Conservation (phyloP, 176 grass and related monocot species). For the Hordeum vulgare region DNA sequence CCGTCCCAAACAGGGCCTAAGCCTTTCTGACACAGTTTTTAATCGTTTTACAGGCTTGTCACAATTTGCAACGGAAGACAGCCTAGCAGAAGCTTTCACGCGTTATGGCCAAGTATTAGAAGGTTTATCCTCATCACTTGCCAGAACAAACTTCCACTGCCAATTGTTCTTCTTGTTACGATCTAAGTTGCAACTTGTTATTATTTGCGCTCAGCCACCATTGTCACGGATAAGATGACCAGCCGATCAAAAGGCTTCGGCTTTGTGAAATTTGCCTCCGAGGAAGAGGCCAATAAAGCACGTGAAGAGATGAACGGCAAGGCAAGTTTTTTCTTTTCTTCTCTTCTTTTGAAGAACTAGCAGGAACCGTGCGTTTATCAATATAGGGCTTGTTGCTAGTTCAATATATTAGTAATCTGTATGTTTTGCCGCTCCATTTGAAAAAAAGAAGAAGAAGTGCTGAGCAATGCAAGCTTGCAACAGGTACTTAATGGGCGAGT, state of each 20-base stretch:
- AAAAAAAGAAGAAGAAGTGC: not conserved
- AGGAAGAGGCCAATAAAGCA: slow-evolving; percentile 36
- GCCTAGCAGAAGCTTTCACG: slow-evolving; percentile 34
- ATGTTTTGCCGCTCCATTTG: not conserved
- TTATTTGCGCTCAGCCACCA: slow-evolving; percentile 45
- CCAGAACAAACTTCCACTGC: not conserved
- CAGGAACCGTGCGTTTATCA: not conserved
- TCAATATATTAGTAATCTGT: not conserved
- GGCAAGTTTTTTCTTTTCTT: slow-evolving; percentile 29
- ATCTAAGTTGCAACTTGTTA: slow-evolving; percentile 9
- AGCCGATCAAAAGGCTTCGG: slow-evolving; percentile 74
- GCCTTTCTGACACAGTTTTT: not conserved
- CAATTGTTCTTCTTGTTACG: not conserved
- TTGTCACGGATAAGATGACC: slow-evolving; percentile 42
- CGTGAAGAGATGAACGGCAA: slow-evolving; percentile 75
- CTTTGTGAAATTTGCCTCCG: slow-evolving; percentile 72
- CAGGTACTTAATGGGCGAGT: slow-evolving; percentile 49
- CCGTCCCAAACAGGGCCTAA: too few relatives aligned
- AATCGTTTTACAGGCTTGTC: slow-evolving; percentile 29
- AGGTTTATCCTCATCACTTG: slow-evolving; percentile 30
- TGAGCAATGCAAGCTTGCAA: slow-evolving; percentile 1
- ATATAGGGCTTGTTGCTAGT: not conserved
- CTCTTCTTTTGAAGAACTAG: not conserved
- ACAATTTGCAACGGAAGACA: slow-evolving; percentile 43
- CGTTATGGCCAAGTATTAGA: slow-evolving; percentile 74